phyloP scores from a whole-genome alignment of 257 asterid species.

The Cynanchum wilfordii region DNA sequence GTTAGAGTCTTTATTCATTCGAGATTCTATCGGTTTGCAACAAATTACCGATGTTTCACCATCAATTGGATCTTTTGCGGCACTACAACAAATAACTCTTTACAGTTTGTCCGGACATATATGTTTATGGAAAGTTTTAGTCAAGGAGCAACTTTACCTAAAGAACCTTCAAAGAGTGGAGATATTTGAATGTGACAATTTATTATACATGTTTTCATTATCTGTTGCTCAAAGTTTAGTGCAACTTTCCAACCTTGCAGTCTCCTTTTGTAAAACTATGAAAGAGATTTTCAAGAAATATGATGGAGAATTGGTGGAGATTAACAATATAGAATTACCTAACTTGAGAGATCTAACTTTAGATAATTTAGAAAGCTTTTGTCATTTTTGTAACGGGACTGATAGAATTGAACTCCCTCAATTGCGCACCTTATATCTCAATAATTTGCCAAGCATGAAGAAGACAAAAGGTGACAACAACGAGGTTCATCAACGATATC shows the following conservation, averaged over 20 bases:
- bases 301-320: neutral
- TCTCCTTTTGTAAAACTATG: neutral
- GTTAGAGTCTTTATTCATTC: neutral
- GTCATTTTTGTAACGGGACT: neutral
- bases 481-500: no score
- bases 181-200: neutral
- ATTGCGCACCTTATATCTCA: neutral
- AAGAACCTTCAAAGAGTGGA: neutral
- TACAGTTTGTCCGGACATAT: neutral
- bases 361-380: neutral
- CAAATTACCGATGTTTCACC: neutral
- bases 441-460: neutral
- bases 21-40: neutral
- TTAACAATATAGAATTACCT: neutral
- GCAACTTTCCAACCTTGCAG: neutral
- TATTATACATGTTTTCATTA: neutral
- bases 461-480: no score
- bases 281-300: neutral
- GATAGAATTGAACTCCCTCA: neutral
- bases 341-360: fast-evolving
- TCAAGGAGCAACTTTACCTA: neutral
- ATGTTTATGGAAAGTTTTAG: neutral
- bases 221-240: neutral
- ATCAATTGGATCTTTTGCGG: neutral
- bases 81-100: neutral